Evolutionary conservation across 2,329 filamentous ascomycete genomes (phyloP).

Genomic region (Bertia moriformis): DNA sequence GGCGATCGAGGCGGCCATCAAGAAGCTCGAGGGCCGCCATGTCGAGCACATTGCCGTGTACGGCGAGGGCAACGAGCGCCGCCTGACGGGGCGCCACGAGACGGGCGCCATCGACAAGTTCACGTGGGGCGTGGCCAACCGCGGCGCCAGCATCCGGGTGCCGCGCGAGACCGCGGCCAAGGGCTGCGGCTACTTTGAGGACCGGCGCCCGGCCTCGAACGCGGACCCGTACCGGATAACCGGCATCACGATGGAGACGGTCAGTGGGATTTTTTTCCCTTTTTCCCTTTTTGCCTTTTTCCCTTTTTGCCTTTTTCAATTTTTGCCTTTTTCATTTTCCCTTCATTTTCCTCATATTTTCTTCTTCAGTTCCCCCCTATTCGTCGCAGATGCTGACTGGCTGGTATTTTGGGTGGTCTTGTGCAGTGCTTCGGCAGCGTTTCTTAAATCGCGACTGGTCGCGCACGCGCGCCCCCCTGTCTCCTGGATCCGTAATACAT

Average conservation of each 20-base stretch:
- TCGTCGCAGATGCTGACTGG: too few species aligned
- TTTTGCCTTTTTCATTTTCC: conserved; percentile 15
- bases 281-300: conserved; percentile 3
- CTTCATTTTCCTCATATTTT: conserved; percentile 4
- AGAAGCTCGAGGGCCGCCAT: conserved; percentile 69
- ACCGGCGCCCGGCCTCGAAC: conserved; percentile 70
- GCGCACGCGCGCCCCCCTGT: too few species aligned
- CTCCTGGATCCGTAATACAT: too few species aligned
- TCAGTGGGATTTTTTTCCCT: too few species aligned
- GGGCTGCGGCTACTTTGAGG: conserved; percentile 90
- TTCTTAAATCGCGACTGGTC: too few species aligned
- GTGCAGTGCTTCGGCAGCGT: too few species aligned
- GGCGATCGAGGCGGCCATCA: conserved; percentile 73
- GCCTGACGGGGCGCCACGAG: conserved; percentile 87
- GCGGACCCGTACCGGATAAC: conserved; percentile 74
- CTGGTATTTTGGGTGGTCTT: too few species aligned
- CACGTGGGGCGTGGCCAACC: conserved; percentile 88
- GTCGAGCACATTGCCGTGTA: conserved; percentile 82
- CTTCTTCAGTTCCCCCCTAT: neutral
- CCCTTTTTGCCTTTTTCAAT: conserved; percentile 3
- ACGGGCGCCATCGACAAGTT: conserved; percentile 89
- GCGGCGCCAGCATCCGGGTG: conserved; percentile 85
- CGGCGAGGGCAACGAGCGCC: conserved; percentile 87
- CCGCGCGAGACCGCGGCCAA: conserved; percentile 72
- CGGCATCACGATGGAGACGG: conserved; percentile 67